These are phyloP conservation scores for Starmera caribaea DNA, from an alignment of 805 yeast species.

Conservation along the genomic window DNA sequence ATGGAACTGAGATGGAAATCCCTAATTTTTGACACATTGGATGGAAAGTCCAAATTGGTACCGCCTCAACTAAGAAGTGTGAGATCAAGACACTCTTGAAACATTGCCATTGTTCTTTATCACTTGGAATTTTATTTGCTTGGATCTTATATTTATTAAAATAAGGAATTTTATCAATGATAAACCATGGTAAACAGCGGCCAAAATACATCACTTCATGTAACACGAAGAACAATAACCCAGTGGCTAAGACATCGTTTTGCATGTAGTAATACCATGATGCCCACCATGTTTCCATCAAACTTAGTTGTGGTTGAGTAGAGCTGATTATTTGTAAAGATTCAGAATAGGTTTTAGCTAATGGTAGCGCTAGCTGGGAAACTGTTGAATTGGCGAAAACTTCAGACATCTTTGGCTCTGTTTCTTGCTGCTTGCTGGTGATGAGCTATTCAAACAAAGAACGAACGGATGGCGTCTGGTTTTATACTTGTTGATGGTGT, in stretches of 20 bases:
- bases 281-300: conserved; percentile 76
- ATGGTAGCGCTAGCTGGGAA: not conserved
- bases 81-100: conserved; percentile 73
- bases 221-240: conserved; percentile 66
- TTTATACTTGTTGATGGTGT: no score
- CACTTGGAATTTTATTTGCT: conserved; percentile 71
- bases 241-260: conserved; percentile 90
- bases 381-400: no score
- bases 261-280: conserved; percentile 76
- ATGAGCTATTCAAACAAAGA: no score
- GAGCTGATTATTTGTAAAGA: not conserved
- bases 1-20: conserved; percentile 71
- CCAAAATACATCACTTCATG: conserved; percentile 91
- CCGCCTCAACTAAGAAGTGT: conserved; percentile 87
- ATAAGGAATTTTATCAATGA: conserved; percentile 77
- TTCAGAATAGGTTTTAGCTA: not conserved
- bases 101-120: conserved; percentile 89
- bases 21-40: conserved; percentile 80
- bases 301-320: conserved; percentile 24
- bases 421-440: no score
- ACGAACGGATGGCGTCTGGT: no score
- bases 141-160: conserved; percentile 86
- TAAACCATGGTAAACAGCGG: conserved; percentile 86
- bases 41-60: conserved; percentile 97
- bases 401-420: no score